Conservation (phyloP, 352 stramenopile genomes). For the Pythium utonaiense region DNA sequence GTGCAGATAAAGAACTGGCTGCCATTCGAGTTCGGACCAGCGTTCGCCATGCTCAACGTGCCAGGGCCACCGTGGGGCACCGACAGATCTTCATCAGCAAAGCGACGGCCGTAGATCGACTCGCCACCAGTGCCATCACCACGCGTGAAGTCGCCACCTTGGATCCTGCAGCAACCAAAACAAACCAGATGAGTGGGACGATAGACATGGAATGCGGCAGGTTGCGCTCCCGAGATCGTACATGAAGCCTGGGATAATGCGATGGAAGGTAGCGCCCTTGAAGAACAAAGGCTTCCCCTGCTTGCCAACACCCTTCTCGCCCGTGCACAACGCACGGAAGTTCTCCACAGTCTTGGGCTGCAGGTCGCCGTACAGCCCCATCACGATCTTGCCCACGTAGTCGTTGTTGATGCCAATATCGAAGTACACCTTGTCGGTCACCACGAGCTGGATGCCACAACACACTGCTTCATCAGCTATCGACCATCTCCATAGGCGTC, state of each 20-base stretch:
- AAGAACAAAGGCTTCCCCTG: slow-evolving; percentile 95
- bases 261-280: slow-evolving; percentile 93
- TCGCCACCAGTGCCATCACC: slow-evolving; percentile 92
- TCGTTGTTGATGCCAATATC: slow-evolving; percentile 95
- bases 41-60: slow-evolving; percentile 88
- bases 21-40: slow-evolving; percentile 89
- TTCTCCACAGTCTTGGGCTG: slow-evolving; percentile 80
- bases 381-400: slow-evolving; percentile 79
- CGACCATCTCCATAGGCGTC: no score
- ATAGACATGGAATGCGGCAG: no score
- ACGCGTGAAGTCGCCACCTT: slow-evolving; percentile 94
- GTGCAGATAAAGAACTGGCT: slow-evolving; percentile 97
- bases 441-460: slow-evolving; percentile 35
- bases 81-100: slow-evolving; percentile 89
- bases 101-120: slow-evolving; percentile 94
- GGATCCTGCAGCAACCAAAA: slow-evolving; percentile 45
- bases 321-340: slow-evolving; percentile 77
- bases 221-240: no score
- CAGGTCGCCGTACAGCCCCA: slow-evolving; percentile 73
- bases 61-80: slow-evolving; percentile 67
- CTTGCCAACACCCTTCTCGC: slow-evolving; percentile 63
- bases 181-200: no score
- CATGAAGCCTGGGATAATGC: slow-evolving; percentile 96
- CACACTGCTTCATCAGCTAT: not conserved
- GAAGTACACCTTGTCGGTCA: slow-evolving; percentile 93